phyloP scores from a whole-genome alignment of 768 basidiomycete species.

The Trametes maxima region DNA sequence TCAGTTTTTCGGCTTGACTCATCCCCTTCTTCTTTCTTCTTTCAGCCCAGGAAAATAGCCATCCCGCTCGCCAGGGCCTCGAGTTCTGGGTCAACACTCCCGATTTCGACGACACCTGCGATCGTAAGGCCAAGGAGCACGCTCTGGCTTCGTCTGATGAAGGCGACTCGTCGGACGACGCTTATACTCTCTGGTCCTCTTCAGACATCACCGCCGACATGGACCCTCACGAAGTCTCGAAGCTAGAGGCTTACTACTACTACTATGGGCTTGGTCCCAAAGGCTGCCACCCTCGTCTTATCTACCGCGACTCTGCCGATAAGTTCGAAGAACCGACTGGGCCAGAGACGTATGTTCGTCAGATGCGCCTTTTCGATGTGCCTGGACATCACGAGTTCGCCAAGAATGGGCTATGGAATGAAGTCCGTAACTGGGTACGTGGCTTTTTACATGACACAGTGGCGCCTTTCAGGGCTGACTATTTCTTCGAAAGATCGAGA shows the following conservation, averaged over 20 bases:
- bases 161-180: neutral
- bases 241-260: neutral
- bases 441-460: neutral
- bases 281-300: neutral
- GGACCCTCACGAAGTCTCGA: neutral
- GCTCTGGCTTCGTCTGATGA: neutral
- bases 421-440: neutral
- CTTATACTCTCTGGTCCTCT: neutral
- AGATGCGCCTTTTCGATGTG: neutral
- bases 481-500: constrained; percentile 11
- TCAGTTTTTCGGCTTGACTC: neutral
- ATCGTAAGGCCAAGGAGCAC: neutral
- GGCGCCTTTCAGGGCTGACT: neutral
- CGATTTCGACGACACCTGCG: neutral
- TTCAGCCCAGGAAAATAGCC: neutral
- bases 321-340: neutral
- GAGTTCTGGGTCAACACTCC: neutral
- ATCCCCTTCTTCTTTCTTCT: neutral
- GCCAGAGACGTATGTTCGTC: neutral
- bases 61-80: neutral
- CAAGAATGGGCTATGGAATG: neutral
- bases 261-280: neutral
- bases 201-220: neutral
- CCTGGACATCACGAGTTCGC: neutral
- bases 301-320: neutral